Base-by-base conservation (phyloP, 2,329 filamentous ascomycete species). In the Xylaria sp. region DNA sequence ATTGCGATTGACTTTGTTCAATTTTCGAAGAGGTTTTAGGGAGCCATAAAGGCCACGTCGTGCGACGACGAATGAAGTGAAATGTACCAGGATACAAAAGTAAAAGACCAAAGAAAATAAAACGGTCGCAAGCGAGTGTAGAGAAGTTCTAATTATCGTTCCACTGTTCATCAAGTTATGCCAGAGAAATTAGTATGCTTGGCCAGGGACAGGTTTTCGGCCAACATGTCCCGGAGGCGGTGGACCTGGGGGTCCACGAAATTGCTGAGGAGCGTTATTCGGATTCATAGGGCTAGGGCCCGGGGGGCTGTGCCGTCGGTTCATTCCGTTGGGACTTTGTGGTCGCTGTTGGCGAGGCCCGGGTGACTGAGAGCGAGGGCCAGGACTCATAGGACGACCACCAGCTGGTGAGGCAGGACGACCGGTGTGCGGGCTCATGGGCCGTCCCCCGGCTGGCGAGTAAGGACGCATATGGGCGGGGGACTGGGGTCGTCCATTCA, bases 201-300 rank as follows among this genome's bases (percentile, higher is more conserved):
- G 85, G 42, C 85, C 85, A 5, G 86, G 85, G 48, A 89, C 83
- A 30, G 87, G 85, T 77, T 89, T 89, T 64, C 86, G 83, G 72
- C 79, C 82, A 67, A 87, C 81, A 30, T 83, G 79, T 48, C 81
- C 82, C 34, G 81, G 77, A 47, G 80, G 76, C 64, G 69, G 67
- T 32, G 78, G 79, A 64, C 74, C 77, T 61, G 70, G 79, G 57
- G 71, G 76, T 19, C 77, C 75, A 5, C 74, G 73, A 54, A 77
- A 75, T 39, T 73, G 75, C 60, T 75, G 78, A 36, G 72, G 68
- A 55, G 74, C 75, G 53, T 74, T 77, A 47, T 75, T 77, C 42
- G 84, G 83, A 72, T 82, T 84, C 82, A 86, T 83, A 5, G 82
- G 82, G 71, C 82, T 82, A 56, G 83, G 78, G 65, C 84, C 83